phyloP scores from a whole-genome alignment of 805 yeast species.

The Monosporozyma unispora region DNA sequence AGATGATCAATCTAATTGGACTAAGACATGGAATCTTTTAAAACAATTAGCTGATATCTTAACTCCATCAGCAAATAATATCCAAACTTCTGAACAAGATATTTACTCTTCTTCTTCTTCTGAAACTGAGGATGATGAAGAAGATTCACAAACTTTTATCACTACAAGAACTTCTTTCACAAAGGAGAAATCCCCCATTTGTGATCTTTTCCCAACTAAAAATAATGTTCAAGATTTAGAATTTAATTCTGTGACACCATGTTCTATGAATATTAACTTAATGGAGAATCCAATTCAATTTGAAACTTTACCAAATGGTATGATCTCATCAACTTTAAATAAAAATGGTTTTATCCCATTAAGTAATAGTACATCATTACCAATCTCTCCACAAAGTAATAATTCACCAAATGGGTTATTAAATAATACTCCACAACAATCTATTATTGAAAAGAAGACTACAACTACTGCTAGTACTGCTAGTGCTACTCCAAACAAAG shows the following conservation, averaged over 20 bases:
- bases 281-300: conserved; percentile 18
- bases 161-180: not conserved
- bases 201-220: conserved; percentile 17
- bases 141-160: not conserved
- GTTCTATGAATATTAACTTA: conserved; percentile 21
- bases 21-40: conserved; percentile 6
- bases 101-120: not conserved
- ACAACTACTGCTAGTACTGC: not conserved
- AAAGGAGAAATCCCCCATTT: conserved; percentile 1
- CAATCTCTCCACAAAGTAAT: conserved; percentile 20
- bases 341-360: conserved; percentile 6
- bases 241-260: conserved; percentile 20
- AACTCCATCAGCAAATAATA: conserved; percentile 2
- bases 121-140: not conserved
- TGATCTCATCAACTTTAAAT: conserved; percentile 8
- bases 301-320: conserved; percentile 18
- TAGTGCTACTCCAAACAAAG: not conserved
- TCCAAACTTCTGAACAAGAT: too few species aligned
- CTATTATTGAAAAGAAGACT: not conserved
- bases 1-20: not conserved
- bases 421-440: conserved; percentile 3
- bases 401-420: conserved; percentile 8
- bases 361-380: conserved; percentile 5
- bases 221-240: conserved; percentile 16
- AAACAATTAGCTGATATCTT: conserved; percentile 11